Base-by-base conservation (phyloP, 2,329 filamentous ascomycete species). In the Drechslerella coelobrocha region DNA sequence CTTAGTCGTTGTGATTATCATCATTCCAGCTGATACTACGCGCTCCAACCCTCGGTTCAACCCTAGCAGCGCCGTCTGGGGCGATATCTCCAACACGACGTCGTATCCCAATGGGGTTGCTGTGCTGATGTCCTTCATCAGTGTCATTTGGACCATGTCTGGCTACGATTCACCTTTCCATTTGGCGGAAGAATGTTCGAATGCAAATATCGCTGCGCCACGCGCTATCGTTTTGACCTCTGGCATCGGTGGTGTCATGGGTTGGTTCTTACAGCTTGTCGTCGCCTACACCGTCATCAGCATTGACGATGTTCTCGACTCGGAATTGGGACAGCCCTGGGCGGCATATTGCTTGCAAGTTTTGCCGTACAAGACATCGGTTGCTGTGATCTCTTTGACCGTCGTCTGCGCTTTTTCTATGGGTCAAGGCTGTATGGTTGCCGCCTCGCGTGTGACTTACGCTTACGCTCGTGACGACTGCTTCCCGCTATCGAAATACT, bases 131-230 rank as follows among this genome's bases (percentile, higher is more conserved):
- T 85, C 83, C 21, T 91, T 91, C 77, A 83, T 89, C 45, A 83
- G 84, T 26, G 87, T 89, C 31, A 88, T 89, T 72, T 89, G 86
- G 86, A 88, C 86, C 3, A 87, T 87, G 83, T 82, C 82, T 4
- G 86, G 87, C 41, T 89, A 89, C 76, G 87, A 89, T 77, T 83
- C 83, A 0, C 85, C 88, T 0, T 90, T 90, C 77, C 88, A 91
- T 78, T 78, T 91, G n/a, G 84, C 86, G 2, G 88, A 91, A 76
- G 88, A 91, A 78, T 91, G 88, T 78, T 87, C 85, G 68, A 91
- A 91, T 74, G 88, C 89, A 26, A 86, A 84, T 73, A 79, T 90
- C 48, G 88, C 89, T 27, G 84, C 87, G 8, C 88, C 88, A 0
- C 84, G 88, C 10, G 88, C 88, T 6, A 91, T 91, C 56, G 84